phyloP scores from a whole-genome alignment of 768 basidiomycete genomes.

The Daedaleopsis sinensis region DNA sequence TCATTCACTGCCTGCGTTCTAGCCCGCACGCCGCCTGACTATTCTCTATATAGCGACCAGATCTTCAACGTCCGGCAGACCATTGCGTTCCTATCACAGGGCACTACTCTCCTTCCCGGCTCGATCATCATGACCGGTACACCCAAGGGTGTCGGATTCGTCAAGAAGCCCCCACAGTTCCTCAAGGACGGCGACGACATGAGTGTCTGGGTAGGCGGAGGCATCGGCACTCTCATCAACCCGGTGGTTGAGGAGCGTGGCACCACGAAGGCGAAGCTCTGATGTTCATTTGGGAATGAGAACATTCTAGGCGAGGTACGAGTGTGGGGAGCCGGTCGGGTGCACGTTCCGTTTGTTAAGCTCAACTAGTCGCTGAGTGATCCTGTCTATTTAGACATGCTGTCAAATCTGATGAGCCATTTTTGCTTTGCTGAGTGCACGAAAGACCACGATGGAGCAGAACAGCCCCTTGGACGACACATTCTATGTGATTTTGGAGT shows the following conservation, averaged over 20 bases:
- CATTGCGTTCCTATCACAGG: slow-evolving; percentile 80
- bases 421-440: not conserved
- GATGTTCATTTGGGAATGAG: not conserved
- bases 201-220: slow-evolving; percentile 66
- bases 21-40: not conserved
- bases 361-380: not conserved
- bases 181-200: slow-evolving; percentile 77
- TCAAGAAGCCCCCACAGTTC: slow-evolving; percentile 67
- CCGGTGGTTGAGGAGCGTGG: slow-evolving; percentile 70
- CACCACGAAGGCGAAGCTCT: slow-evolving; percentile 44
- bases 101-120: slow-evolving; percentile 80
- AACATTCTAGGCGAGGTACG: not conserved
- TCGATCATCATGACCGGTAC: slow-evolving; percentile 84
- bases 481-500: not conserved
- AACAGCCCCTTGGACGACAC: too few species aligned
- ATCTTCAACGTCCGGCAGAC: slow-evolving; percentile 82
- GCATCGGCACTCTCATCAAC: slow-evolving; percentile 81
- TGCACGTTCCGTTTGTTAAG: not conserved
- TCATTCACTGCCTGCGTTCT: slow-evolving; percentile 5
- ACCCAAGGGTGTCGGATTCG: slow-evolving; percentile 82
- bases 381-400: not conserved
- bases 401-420: not conserved
- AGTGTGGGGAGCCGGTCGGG: not conserved
- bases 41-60: slow-evolving; percentile 61
- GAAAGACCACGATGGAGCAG: not conserved